Evolutionary conservation across 2,329 filamentous ascomycete genomes (phyloP).

Genomic region (Penicillium paneum): DNA sequence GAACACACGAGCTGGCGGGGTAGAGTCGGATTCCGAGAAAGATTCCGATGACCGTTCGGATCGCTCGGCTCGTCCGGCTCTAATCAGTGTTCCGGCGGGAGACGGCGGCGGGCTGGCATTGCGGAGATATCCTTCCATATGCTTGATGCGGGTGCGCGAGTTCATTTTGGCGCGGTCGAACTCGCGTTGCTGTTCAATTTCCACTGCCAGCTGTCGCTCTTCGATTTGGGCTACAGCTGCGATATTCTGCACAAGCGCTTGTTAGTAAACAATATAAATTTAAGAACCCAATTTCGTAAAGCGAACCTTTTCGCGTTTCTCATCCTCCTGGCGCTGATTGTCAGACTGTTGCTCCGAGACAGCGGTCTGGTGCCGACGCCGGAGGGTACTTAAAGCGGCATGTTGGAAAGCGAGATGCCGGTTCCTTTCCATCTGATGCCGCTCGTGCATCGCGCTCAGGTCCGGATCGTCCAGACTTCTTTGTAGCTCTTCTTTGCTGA

Average conservation of each 20-base stretch:
- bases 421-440: slow-evolving; percentile 30
- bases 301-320: slow-evolving; percentile 40
- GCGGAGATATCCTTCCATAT: slow-evolving; percentile 49
- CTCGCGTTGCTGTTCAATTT: slow-evolving; percentile 46
- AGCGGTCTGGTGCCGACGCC: slow-evolving; percentile 29
- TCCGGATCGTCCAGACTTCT: slow-evolving; percentile 35
- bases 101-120: slow-evolving; percentile 39
- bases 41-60: slow-evolving; percentile 21
- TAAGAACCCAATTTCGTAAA: neutral
- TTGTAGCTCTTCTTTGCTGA: slow-evolving; percentile 34
- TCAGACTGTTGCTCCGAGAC: slow-evolving; percentile 29
- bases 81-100: slow-evolving; percentile 10
- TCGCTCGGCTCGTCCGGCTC: slow-evolving; percentile 13
- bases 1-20: slow-evolving; percentile 32
- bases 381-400: slow-evolving; percentile 29
- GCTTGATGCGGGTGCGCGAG: slow-evolving; percentile 44
- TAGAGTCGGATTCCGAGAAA: slow-evolving; percentile 19
- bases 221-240: slow-evolving; percentile 38
- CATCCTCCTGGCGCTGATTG: slow-evolving; percentile 33
- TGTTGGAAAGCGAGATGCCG: slow-evolving; percentile 37
- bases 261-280: neutral
- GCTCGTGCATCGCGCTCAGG: slow-evolving; percentile 30
- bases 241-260: slow-evolving; percentile 31
- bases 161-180: slow-evolving; percentile 45
- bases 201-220: slow-evolving; percentile 44